Evolutionary conservation across 768 basidiomycete species (phyloP), one percentile per base, ranked within the genome.

Genomic region (Hericium erinaceus): DNA sequence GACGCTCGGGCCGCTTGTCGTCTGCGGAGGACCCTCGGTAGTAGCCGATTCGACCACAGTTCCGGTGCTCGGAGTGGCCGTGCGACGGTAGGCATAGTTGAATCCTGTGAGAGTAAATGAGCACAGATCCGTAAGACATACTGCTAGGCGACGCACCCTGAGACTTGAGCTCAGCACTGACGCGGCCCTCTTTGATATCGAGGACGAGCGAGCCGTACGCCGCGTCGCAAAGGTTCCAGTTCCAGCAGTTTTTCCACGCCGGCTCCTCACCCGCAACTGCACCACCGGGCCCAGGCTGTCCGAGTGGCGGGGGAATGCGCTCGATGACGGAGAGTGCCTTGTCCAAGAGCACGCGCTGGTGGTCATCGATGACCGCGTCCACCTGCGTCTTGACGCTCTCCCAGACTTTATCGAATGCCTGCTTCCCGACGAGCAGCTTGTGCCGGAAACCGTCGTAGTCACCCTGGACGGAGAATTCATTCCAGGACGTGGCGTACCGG

Each of bases 211-310:
- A 84, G 1, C 97, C 95, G 60, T 87, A 97, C 2, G 93, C 90
- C 6, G 95, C 95, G 64, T 99, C 97, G 61, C 94, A 94, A 46
- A 98, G 74, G 66, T 98, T 95, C 95, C 95, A 97, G 69, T 97
- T 93, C 95, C 95, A 98, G 69, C 92, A 93, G 69, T 97, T 98
- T 73, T 98, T 99, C 97, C 97, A 99, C 0, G 91, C 85, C 3
- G 87, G 84, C 64, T 98, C 94, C 69, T 99, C 95, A 2, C 80
- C 79, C 2, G 80, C 76, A 9, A 78, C 75, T 1, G 79, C 68
- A 38, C 70, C 60, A 13, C 60, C 69, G 28, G 79, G 76, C 20
- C 73, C 75, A 41, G 71, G 66, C 50, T 77, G 73, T 24, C 80
- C 74, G 48, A 77, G 72, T 0, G 76, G 62, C 4, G 78, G 73